Evolutionary conservation across 352 stramenopile species (phyloP).

Genomic region (Globisporangium lucens): DNA sequence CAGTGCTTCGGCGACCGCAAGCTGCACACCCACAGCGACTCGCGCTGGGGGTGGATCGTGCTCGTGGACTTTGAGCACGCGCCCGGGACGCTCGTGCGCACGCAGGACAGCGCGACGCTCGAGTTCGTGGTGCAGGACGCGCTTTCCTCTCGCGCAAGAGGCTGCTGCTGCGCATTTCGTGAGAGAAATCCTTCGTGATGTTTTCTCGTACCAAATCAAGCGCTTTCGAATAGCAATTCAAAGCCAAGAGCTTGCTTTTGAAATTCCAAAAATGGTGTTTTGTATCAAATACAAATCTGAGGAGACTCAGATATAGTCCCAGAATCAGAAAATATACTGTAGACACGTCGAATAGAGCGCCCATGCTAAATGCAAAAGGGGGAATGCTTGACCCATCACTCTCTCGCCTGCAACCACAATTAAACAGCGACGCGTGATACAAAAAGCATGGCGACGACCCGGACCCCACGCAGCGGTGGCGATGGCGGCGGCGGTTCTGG

Average conservation of each 20-base stretch:
- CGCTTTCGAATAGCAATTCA: background rate
- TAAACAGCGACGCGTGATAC: background rate
- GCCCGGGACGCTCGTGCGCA: constrained; percentile 7
- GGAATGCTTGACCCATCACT: background rate
- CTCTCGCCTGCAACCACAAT: background rate
- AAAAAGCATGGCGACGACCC: background rate
- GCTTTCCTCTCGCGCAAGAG: background rate
- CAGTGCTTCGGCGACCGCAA: constrained; percentile 5
- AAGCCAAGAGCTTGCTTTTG: background rate
- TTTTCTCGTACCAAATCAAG: background rate
- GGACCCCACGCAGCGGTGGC: background rate
- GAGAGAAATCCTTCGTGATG: background rate
- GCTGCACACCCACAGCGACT: constrained; percentile 20
- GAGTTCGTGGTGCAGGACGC: constrained; percentile 12
- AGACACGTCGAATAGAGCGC: background rate
- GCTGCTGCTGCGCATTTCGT: constrained; percentile 6
- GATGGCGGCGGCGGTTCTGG: background rate
- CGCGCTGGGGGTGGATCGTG: constrained; percentile 19
- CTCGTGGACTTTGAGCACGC: constrained; percentile 18
- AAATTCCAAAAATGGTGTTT: background rate
- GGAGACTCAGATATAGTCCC: background rate
- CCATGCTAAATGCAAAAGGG: background rate
- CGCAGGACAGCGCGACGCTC: background rate
- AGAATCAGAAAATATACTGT: background rate
- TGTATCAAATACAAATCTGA: background rate